phyloP scores from a whole-genome alignment of 1,284 basidiomycete genomes.

The Fistulinella staudtii region DNA sequence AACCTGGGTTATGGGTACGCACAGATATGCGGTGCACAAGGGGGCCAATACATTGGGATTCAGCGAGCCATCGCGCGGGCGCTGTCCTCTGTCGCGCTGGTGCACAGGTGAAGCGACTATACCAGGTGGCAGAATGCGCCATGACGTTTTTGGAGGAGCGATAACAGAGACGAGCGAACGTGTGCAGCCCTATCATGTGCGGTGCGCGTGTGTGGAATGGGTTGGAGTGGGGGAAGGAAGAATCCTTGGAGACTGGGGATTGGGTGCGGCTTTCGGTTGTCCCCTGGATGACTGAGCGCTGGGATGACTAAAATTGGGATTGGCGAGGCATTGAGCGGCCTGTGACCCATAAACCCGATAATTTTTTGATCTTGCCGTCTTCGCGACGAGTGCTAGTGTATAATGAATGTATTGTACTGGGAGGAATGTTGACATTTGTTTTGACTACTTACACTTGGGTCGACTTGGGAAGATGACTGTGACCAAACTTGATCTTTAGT shows the following conservation, averaged over 20 bases:
- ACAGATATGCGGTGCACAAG: constrained; percentile 15
- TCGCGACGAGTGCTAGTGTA: constrained; percentile 21
- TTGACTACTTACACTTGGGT: constrained; percentile 15
- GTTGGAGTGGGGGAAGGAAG: constrained; percentile 29
- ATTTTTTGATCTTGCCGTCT: constrained; percentile 32
- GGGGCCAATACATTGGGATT: constrained; percentile 6
- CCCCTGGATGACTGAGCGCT: constrained; percentile 16
- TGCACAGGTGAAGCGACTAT: constrained; percentile 3
- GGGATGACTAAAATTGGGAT: constrained; percentile 22
- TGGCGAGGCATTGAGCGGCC: constrained; percentile 30
- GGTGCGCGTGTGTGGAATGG: constrained; percentile 24
- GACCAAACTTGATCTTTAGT: background rate
- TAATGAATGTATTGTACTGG: background rate
- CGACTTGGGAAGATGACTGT: background rate
- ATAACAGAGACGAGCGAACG: constrained; percentile 19
- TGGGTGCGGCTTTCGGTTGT: constrained; percentile 15
- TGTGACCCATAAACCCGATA: constrained; percentile 27
- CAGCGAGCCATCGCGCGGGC: constrained; percentile 19
- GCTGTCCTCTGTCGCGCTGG: constrained; percentile 1
- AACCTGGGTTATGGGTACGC: constrained; percentile 17
- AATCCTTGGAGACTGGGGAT: constrained; percentile 30
- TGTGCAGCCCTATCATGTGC: constrained; percentile 24
- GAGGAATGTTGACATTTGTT: constrained; percentile 26
- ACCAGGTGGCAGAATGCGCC: constrained; percentile 17
- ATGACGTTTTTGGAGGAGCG: constrained; percentile 20